These are phyloP conservation scores for Byssothecium circinans DNA, from an alignment of 2,329 filamentous ascomycete genomes.

Conservation along the genomic window DNA sequence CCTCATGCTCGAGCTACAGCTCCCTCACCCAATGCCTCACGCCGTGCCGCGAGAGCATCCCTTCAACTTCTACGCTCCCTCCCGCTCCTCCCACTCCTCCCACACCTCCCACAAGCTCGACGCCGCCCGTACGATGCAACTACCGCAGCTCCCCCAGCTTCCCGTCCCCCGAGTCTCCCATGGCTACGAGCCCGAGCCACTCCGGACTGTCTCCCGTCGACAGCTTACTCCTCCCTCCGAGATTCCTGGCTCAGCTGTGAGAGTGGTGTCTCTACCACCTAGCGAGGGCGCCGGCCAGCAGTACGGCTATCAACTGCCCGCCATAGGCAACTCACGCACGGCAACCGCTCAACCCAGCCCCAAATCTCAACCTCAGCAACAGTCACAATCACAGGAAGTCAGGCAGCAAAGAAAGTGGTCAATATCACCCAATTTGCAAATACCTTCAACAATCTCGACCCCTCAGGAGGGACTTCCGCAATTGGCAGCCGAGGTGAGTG, in stretches of 20 bases:
- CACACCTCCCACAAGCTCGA: conserved; percentile 29
- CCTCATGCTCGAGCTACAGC: conserved; percentile 47
- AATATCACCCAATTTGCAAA: conserved; percentile 40
- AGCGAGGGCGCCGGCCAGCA: conserved; percentile 31
- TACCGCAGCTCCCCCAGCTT: conserved; percentile 18
- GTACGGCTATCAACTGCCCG: conserved; percentile 39
- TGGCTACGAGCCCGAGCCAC: conserved; percentile 26
- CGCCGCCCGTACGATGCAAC: conserved; percentile 29
- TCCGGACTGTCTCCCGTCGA: conserved; percentile 23
- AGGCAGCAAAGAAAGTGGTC: conserved; percentile 33
- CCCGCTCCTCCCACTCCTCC: conserved; percentile 18
- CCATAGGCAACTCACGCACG: conserved; percentile 39
- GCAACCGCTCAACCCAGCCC: conserved; percentile 30
- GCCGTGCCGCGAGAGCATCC: conserved; percentile 40
- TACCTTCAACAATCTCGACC: conserved; percentile 41
- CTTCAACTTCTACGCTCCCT: conserved; percentile 36
- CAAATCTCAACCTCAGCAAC: conserved; percentile 16
- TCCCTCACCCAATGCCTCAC: conserved; percentile 45
- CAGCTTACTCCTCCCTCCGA: conserved; percentile 41
- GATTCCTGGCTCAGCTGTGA: conserved; percentile 32
- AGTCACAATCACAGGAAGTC: conserved; percentile 14
- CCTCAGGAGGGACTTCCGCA: conserved; percentile 46
- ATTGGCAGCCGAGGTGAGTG: conserved; percentile 44
- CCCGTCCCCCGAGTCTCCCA: conserved; percentile 21
- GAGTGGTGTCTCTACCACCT: conserved; percentile 33